Percentiles rank a stretch among this genome's conserved stretches.
Evolutionary conservation across 805 yeast species (phyloP).

Genomic region (Candida tibetensis): DNA sequence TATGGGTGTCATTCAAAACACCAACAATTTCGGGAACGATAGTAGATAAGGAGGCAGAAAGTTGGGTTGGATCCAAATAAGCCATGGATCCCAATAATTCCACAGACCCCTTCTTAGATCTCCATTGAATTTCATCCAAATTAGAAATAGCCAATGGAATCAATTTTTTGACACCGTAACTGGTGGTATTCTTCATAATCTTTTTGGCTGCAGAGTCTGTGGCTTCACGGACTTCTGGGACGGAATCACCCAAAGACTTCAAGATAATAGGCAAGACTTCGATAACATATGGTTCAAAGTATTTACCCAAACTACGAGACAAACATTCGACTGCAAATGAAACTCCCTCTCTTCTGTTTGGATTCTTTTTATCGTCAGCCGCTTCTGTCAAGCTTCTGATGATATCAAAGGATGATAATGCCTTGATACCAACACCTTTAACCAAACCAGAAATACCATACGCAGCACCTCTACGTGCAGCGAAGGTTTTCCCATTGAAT

Average conservation of each 20-base stretch:
- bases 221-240: conserved; percentile 83
- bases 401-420: conserved; percentile 73
- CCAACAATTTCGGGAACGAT: conserved; percentile 97
- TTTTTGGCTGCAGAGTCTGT: conserved; percentile 82
- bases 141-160: conserved; percentile 88
- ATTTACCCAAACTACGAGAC: conserved; percentile 69
- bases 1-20: conserved; percentile 90
- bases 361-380: conserved; percentile 79
- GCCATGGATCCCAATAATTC: conserved; percentile 98
- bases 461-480: conserved; percentile 88
- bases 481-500: conserved; percentile 46
- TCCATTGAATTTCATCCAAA: conserved; percentile 88
- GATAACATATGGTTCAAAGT: conserved; percentile 91
- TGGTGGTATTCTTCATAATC: conserved; percentile 87
- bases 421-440: conserved; percentile 81
- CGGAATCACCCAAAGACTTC: conserved; percentile 78
- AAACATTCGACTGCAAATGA: conserved; percentile 82
- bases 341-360: conserved; percentile 79
- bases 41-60: conserved; percentile 81
- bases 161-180: conserved; percentile 85
- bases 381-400: conserved; percentile 75
- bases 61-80: conserved; percentile 89
- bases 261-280: conserved; percentile 82
- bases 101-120: conserved; percentile 95
- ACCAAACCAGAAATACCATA: conserved; percentile 94